Conservation (phyloP, 2,329 filamentous ascomycete genomes). For the Pyrenophora tritici-repentis region DNA sequence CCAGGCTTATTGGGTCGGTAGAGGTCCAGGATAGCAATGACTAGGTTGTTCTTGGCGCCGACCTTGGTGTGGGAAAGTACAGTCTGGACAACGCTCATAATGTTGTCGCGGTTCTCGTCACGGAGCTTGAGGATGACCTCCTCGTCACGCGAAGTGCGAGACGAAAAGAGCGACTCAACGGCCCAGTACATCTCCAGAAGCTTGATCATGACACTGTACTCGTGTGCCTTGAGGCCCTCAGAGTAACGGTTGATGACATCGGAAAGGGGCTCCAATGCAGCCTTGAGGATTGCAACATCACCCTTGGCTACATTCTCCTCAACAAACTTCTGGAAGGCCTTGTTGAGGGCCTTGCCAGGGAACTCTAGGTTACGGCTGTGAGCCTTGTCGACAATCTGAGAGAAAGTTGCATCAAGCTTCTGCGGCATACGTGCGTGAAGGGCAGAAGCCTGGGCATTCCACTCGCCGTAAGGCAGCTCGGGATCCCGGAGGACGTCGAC, state of each 20-base stretch:
- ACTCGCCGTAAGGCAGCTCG: slow-evolving; percentile 94
- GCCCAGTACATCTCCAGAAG: slow-evolving; percentile 82
- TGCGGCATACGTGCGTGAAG: slow-evolving; percentile 97
- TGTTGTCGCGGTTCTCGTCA: slow-evolving; percentile 95
- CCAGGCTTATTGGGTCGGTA: slow-evolving; percentile 95
- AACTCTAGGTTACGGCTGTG: slow-evolving; percentile 82
- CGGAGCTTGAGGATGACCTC: slow-evolving; percentile 91
- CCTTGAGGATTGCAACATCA: slow-evolving; percentile 75
- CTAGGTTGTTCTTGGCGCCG: slow-evolving; percentile 88
- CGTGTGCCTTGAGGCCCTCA: slow-evolving; percentile 88
- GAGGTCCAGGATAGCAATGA: slow-evolving; percentile 88
- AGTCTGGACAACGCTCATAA: slow-evolving; percentile 79
- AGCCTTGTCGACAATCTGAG: slow-evolving; percentile 83
- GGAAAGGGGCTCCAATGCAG: slow-evolving; percentile 74
- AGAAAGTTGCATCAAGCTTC: slow-evolving; percentile 82
- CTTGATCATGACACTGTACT: slow-evolving; percentile 78
- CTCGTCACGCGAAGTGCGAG: slow-evolving; percentile 83
- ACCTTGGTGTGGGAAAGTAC: slow-evolving; percentile 94
- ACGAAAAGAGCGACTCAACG: slow-evolving; percentile 86
- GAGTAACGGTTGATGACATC: slow-evolving; percentile 79
- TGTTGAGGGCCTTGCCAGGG: slow-evolving; percentile 83
- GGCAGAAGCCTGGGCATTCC: slow-evolving; percentile 92
- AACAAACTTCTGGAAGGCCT: slow-evolving; percentile 84
- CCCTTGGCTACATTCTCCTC: slow-evolving; percentile 77
- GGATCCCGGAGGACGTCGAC: slow-evolving; percentile 88